Evolutionary conservation across 2,329 filamentous ascomycete genomes (phyloP).

Genomic region (Aschersonia sp.): DNA sequence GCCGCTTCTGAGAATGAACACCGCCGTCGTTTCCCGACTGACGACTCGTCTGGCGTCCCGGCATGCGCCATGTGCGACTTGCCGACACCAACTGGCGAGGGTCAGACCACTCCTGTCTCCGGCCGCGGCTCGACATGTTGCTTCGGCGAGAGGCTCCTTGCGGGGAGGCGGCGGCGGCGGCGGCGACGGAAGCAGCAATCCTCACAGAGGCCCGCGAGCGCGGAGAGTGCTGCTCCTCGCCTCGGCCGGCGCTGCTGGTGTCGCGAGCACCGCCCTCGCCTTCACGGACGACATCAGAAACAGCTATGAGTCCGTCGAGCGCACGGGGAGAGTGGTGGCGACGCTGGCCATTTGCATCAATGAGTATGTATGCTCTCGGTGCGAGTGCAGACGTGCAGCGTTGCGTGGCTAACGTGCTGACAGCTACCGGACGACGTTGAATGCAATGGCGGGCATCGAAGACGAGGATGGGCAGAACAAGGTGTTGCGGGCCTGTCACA

Average conservation of each 20-base stretch:
- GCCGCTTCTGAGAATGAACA: slow-evolving; percentile 23
- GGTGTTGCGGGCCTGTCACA: slow-evolving; percentile 72
- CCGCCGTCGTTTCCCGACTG: slow-evolving; percentile 21
- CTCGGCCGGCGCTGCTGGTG: slow-evolving; percentile 34
- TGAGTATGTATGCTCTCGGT: slow-evolving; percentile 44
- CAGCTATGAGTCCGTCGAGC: slow-evolving; percentile 58
- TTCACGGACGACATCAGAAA: slow-evolving; percentile 60
- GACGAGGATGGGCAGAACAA: slow-evolving; percentile 50
- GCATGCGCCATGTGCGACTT: slow-evolving; percentile 30
- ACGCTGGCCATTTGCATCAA: slow-evolving; percentile 73
- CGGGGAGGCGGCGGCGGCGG: slow-evolving; percentile 8
- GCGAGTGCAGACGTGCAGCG: neutral
- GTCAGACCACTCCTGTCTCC: slow-evolving; percentile 13
- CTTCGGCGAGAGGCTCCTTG: slow-evolving; percentile 12
- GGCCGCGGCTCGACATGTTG: slow-evolving; percentile 13
- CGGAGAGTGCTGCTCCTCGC: slow-evolving; percentile 28
- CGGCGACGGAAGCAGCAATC: slow-evolving; percentile 6
- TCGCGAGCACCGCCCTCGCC: slow-evolving; percentile 32
- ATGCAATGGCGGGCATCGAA: slow-evolving; percentile 45
- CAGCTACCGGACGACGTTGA: slow-evolving; percentile 80
- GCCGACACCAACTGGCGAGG: slow-evolving; percentile 23
- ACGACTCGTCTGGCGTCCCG: slow-evolving; percentile 22
- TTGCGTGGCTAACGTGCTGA: neutral
- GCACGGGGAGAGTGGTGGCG: slow-evolving; percentile 63
- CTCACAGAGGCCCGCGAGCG: slow-evolving; percentile 6